Percentiles rank a stretch among this genome's conserved stretches.
Conservation (phyloP, 768 basidiomycete species). For the Suillus clintonianus region DNA sequence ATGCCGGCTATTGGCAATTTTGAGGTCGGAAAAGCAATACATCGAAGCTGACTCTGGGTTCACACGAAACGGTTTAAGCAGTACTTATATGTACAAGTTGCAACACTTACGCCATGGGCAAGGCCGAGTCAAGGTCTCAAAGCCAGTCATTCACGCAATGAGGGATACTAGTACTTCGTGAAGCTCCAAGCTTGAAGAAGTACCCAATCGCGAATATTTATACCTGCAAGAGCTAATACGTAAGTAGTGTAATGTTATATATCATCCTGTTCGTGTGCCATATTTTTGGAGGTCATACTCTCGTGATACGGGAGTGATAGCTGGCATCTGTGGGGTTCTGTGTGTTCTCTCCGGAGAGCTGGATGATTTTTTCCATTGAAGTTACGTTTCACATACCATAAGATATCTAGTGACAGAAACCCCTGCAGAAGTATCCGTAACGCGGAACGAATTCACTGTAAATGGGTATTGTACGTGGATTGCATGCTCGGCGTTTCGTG, state of each 20-base stretch:
- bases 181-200: neutral
- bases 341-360: neutral
- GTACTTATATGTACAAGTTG: too few relatives aligned
- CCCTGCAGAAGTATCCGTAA: neutral
- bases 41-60: too few relatives aligned
- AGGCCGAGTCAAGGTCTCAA: too few relatives aligned
- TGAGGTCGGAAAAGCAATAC: too few relatives aligned
- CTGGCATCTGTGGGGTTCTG: neutral
- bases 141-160: too few relatives aligned
- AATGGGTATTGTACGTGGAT: neutral
- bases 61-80: too few relatives aligned
- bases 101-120: too few relatives aligned
- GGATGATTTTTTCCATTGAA: neutral
- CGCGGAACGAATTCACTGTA: neutral
- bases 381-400: neutral
- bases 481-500: neutral
- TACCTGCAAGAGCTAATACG: neutral
- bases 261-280: neutral
- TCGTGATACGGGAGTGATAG: neutral
- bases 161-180: too few relatives aligned
- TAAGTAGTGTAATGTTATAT: neutral
- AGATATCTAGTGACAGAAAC: neutral
- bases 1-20: too few relatives aligned
- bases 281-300: neutral
- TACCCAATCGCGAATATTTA: neutral